These are phyloP conservation scores for Starmerella sp. DNA, from an alignment of 805 yeast species.

Conservation along the genomic window DNA sequence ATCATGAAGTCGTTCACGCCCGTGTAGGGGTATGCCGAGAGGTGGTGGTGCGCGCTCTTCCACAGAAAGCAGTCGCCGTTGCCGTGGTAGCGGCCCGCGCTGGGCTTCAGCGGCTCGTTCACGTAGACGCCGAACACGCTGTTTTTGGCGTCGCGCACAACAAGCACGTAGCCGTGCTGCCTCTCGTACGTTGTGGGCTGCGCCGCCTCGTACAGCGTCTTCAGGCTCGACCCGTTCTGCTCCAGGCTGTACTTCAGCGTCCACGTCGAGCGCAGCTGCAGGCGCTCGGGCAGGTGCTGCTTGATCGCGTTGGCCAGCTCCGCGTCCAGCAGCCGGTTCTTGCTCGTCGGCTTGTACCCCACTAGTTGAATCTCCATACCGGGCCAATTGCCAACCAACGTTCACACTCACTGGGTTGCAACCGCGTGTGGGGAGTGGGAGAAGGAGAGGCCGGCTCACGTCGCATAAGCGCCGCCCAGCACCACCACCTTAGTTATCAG, in stretches of 20 bases:
- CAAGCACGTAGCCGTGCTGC: slow-evolving; percentile 55
- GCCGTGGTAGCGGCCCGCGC: slow-evolving; percentile 63
- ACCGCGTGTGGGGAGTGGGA: background rate
- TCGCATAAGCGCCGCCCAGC: background rate
- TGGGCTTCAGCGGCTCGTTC: slow-evolving; percentile 58
- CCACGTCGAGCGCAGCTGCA: slow-evolving; percentile 74
- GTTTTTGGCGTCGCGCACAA: slow-evolving; percentile 53
- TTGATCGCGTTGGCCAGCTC: slow-evolving; percentile 69
- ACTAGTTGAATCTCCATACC: slow-evolving; percentile 27
- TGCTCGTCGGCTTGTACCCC: slow-evolving; percentile 54
- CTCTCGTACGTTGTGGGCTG: slow-evolving; percentile 36
- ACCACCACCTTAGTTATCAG: background rate
- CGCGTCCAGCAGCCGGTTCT: slow-evolving; percentile 43
- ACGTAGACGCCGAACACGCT: slow-evolving; percentile 67
- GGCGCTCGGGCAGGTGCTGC: slow-evolving; percentile 59
- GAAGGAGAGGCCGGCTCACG: background rate
- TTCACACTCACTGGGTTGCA: background rate
- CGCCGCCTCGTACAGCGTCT: slow-evolving; percentile 55
- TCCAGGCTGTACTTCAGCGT: slow-evolving; percentile 68
- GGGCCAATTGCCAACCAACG: background rate
- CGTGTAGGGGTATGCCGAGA: slow-evolving; percentile 77
- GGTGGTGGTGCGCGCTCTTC: slow-evolving; percentile 42
- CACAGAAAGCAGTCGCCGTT: slow-evolving; percentile 93
- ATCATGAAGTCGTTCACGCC: slow-evolving; percentile 79
- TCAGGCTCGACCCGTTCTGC: slow-evolving; percentile 81